Percentiles rank a stretch among this genome's conserved stretches.
phyloP scores from a whole-genome alignment of 768 basidiomycete species.

The Termitomyces heimii region DNA sequence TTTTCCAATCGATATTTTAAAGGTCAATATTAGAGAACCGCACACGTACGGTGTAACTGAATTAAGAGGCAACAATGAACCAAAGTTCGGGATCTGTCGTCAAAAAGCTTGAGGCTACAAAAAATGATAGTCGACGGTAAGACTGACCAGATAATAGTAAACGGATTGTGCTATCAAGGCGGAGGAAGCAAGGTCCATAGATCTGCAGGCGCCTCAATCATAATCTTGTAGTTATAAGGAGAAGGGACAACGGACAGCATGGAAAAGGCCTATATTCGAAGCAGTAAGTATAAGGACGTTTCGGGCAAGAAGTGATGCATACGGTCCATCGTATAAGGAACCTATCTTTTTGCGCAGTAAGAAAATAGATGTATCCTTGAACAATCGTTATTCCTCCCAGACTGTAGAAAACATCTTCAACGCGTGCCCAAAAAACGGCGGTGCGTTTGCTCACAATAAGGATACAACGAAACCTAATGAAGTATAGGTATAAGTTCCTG shows the following conservation, averaged over 20 bases:
- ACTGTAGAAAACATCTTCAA: slow-evolving; percentile 14
- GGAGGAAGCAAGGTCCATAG: slow-evolving; percentile 33
- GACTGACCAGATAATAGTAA: slow-evolving; percentile 36
- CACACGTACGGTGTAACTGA: slow-evolving; percentile 31
- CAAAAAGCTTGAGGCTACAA: not conserved
- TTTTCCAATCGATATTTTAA: not conserved
- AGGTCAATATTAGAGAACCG: not conserved
- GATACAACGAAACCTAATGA: slow-evolving; percentile 23
- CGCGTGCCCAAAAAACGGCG: not conserved
- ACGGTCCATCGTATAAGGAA: slow-evolving; percentile 24
- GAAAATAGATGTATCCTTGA: slow-evolving; percentile 36
- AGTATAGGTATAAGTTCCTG: not conserved
- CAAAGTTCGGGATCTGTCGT: slow-evolving; percentile 37
- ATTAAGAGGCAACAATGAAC: slow-evolving; percentile 29
- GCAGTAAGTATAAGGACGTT: not conserved
- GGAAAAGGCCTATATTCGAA: slow-evolving; percentile 13
- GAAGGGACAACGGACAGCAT: slow-evolving; percentile 20
- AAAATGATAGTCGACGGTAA: not conserved
- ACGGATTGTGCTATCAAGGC: slow-evolving; percentile 35
- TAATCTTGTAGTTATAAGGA: not conserved
- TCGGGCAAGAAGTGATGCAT: not conserved
- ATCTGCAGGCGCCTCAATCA: slow-evolving; percentile 8
- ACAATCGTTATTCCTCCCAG: slow-evolving; percentile 34
- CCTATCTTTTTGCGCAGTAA: slow-evolving; percentile 20
- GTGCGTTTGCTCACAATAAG: slow-evolving; percentile 16